These are phyloP conservation scores for Porphyrellus sp. DNA, from an alignment of 1,284 basidiomycete genomes.

Conservation along the genomic window DNA sequence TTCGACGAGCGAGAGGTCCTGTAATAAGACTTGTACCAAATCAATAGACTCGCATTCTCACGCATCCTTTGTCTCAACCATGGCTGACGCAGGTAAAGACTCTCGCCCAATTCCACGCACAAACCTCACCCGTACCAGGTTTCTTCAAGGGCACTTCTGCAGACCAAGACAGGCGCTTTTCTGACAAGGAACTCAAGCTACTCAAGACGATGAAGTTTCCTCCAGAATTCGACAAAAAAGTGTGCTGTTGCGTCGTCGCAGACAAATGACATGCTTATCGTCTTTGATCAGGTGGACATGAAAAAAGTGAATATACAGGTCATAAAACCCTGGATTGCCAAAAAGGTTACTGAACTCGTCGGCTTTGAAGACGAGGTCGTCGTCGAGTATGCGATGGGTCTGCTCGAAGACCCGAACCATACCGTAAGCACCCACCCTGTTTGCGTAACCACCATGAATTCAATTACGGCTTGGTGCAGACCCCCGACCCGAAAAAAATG, in stretches of 20 bases:
- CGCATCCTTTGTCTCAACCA: conserved; percentile 28
- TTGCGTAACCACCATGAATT: not conserved
- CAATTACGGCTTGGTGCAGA: conserved; percentile 42
- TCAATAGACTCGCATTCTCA: conserved; percentile 17
- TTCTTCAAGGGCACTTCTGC: conserved; percentile 87
- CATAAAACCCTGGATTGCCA: conserved; percentile 91
- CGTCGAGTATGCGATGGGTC: conserved; percentile 91
- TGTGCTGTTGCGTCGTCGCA: conserved; percentile 28
- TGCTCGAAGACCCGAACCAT: conserved; percentile 81
- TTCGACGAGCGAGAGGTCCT: conserved; percentile 35
- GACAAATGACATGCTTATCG: not conserved
- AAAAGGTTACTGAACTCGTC: conserved; percentile 85
- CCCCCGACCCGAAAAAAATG: conserved; percentile 91
- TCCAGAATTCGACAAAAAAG: conserved; percentile 85
- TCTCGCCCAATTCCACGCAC: not conserved
- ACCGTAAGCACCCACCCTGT: conserved; percentile 53
- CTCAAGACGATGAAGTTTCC: conserved; percentile 91
- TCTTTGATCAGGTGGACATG: conserved; percentile 70
- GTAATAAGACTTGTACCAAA: conserved; percentile 9
- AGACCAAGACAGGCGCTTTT: conserved; percentile 86
- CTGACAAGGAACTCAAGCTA: conserved; percentile 90
- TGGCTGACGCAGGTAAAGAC: conserved; percentile 57
- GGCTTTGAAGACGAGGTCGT: conserved; percentile 97
- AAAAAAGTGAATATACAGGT: conserved; percentile 89
- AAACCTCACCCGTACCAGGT: conserved; percentile 41